A percentile compares a stretch with the other conserved stretches of the same genome.
These are phyloP conservation scores for Saccharomycopsis sp. DNA, from an alignment of 805 yeast genomes.

Conservation along the genomic window DNA sequence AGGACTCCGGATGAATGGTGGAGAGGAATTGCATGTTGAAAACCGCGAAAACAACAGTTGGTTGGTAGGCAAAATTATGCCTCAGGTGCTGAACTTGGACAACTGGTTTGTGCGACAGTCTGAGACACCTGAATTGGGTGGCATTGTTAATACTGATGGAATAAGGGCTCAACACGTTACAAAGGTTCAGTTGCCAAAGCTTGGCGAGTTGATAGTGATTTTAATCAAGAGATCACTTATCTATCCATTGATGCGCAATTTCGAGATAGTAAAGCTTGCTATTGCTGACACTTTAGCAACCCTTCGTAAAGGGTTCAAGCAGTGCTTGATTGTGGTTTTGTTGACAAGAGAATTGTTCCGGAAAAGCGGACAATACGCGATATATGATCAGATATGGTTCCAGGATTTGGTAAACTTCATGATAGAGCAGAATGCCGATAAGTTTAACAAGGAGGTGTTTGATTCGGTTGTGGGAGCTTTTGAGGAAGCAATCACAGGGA, in stretches of 20 bases:
- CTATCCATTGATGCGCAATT: slow-evolving; percentile 76
- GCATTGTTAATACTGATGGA: slow-evolving; percentile 24
- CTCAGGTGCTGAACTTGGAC: slow-evolving; percentile 73
- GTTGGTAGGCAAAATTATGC: slow-evolving; percentile 83
- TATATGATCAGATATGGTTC: slow-evolving; percentile 68
- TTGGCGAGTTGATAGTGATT: slow-evolving; percentile 52
- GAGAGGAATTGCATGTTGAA: slow-evolving; percentile 41
- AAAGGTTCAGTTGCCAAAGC: slow-evolving; percentile 21
- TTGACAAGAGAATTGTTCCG: slow-evolving; percentile 67
- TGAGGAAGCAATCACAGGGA: neutral
- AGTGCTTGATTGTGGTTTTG: slow-evolving; percentile 53
- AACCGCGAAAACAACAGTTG: slow-evolving; percentile 85
- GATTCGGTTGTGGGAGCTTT: slow-evolving; percentile 5
- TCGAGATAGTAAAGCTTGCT: slow-evolving; percentile 46
- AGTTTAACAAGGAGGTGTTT: slow-evolving; percentile 2
- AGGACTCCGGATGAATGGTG: slow-evolving; percentile 68
- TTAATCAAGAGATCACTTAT: slow-evolving; percentile 66
- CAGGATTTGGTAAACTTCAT: slow-evolving; percentile 79
- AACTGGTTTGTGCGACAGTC: slow-evolving; percentile 38
- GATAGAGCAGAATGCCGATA: slow-evolving; percentile 46
- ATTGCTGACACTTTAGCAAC: slow-evolving; percentile 72
- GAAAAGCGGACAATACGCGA: slow-evolving; percentile 77
- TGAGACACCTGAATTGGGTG: slow-evolving; percentile 27
- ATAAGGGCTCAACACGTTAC: slow-evolving; percentile 23
- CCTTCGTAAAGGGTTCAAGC: slow-evolving; percentile 62